Conservation (phyloP, 176 grass and related monocot genomes). For the Juncus effusus region DNA sequence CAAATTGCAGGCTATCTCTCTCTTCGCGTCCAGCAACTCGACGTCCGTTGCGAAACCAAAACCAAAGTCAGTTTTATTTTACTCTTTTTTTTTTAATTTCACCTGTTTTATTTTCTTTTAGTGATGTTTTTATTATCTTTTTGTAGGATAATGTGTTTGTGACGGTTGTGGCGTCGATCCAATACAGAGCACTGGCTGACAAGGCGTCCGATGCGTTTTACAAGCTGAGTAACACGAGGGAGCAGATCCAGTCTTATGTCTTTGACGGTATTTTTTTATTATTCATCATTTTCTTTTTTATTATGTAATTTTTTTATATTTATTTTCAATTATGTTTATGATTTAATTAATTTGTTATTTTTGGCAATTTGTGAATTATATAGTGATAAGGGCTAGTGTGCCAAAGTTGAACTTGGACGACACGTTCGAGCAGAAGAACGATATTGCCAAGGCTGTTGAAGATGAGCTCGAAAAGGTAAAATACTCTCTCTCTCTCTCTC, state of each 20-base stretch:
- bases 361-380: not conserved
- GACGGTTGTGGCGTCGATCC: conserved; percentile 84
- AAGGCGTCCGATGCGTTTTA: conserved; percentile 89
- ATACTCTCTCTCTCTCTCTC: too few relatives aligned
- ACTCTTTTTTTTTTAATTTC: not conserved
- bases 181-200: conserved; percentile 66
- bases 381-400: conserved; percentile 87
- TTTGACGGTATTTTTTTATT: conserved; percentile 64
- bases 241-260: conserved; percentile 91
- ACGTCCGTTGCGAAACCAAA: conserved; percentile 81
- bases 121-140: conserved; percentile 15
- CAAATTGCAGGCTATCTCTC: conserved; percentile 76
- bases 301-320: too few relatives aligned
- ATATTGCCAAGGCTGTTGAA: conserved; percentile 79
- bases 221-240: conserved; percentile 72
- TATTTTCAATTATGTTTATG: too few relatives aligned
- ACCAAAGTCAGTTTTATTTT: conserved; percentile 44
- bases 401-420: conserved; percentile 89
- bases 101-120: not conserved
- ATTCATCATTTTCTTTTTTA: not conserved
- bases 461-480: conserved; percentile 81
- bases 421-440: conserved; percentile 80
- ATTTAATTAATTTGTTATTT: not conserved
- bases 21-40: conserved; percentile 82
- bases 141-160: conserved; percentile 93